These are phyloP conservation scores for Panaeolus cyanescens DNA, from an alignment of 768 basidiomycete species.

Conservation along the genomic window DNA sequence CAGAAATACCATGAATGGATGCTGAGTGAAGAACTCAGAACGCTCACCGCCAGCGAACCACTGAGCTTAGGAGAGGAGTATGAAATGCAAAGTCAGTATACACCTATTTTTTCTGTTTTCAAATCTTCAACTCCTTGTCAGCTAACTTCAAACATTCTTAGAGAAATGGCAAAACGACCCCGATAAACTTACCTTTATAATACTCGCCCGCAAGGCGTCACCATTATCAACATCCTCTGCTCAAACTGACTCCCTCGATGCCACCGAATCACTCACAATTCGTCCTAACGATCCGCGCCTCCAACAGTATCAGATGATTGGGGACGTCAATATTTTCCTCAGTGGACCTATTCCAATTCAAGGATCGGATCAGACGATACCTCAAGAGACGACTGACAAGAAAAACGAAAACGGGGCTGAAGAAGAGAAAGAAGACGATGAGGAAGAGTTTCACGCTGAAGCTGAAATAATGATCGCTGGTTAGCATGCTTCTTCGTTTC, in stretches of 20 bases:
- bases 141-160: slow-evolving; percentile 29
- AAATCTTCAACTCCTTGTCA: neutral
- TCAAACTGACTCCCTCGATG: no score
- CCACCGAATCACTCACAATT: slow-evolving; percentile 12
- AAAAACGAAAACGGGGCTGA: slow-evolving; percentile 13
- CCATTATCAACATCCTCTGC: neutral
- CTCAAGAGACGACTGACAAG: no score
- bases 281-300: slow-evolving; percentile 36
- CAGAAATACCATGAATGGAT: slow-evolving; percentile 93
- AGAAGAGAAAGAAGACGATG: slow-evolving; percentile 29
- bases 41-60: slow-evolving; percentile 84
- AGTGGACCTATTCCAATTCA: slow-evolving; percentile 44
- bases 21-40: slow-evolving; percentile 68
- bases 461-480: slow-evolving; percentile 94
- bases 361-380: no score
- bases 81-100: slow-evolving; percentile 77
- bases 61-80: slow-evolving; percentile 80
- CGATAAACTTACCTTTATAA: slow-evolving; percentile 92
- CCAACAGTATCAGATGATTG: slow-evolving; percentile 64
- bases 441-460: slow-evolving; percentile 68
- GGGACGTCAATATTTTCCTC: slow-evolving; percentile 91
- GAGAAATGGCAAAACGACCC: slow-evolving; percentile 86
- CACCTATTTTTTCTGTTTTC: neutral
- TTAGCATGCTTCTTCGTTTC: slow-evolving; percentile 24
- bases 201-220: slow-evolving; percentile 51